A percentile compares a stretch with the other conserved stretches of the same genome.
Conservation (phyloP, 345 rosid species). For the Linum trigynum region DNA sequence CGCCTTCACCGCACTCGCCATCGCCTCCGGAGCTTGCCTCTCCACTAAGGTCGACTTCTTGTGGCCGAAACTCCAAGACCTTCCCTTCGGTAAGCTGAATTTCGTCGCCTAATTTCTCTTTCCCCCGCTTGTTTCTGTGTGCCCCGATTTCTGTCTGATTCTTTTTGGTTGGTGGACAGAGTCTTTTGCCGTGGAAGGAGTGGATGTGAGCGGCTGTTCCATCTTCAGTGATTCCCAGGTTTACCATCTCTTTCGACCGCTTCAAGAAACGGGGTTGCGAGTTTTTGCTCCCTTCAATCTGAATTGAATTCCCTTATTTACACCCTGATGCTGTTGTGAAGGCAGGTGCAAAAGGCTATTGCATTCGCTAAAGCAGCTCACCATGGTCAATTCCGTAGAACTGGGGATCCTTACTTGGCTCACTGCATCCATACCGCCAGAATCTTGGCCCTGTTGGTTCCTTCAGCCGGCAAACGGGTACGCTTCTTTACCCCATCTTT, state of each 20-base stretch:
- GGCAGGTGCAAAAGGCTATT: conserved; percentile 76
- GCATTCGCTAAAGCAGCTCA: conserved; percentile 61
- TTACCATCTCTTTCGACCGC: conserved; percentile 21
- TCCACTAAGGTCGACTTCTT: conserved; percentile 63
- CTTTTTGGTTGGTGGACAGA: conserved; percentile 22
- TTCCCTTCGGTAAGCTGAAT: conserved; percentile 20
- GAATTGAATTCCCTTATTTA: background rate
- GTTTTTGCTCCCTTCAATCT: conserved; percentile 21
- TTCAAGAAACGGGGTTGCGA: conserved; percentile 3
- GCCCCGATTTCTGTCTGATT: background rate
- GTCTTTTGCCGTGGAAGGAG: conserved; percentile 44
- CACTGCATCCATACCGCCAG: conserved; percentile 67
- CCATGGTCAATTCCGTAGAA: conserved; percentile 52
- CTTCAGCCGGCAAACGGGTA: conserved; percentile 49
- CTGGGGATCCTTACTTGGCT: conserved; percentile 58
- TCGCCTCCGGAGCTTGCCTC: conserved; percentile 73
- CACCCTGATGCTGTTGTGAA: conserved; percentile 25
- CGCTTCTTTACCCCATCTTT: conserved; percentile 3
- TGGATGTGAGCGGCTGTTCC: conserved; percentile 54
- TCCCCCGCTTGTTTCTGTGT: background rate
- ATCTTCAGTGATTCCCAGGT: conserved; percentile 54
- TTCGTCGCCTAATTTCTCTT: conserved; percentile 14
- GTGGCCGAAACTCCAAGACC: conserved; percentile 62
- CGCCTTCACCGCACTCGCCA: conserved; percentile 58
- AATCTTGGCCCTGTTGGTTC: conserved; percentile 58